phyloP scores from a whole-genome alignment of 2,329 filamentous ascomycete species.

The Fusarium tuaranense region DNA sequence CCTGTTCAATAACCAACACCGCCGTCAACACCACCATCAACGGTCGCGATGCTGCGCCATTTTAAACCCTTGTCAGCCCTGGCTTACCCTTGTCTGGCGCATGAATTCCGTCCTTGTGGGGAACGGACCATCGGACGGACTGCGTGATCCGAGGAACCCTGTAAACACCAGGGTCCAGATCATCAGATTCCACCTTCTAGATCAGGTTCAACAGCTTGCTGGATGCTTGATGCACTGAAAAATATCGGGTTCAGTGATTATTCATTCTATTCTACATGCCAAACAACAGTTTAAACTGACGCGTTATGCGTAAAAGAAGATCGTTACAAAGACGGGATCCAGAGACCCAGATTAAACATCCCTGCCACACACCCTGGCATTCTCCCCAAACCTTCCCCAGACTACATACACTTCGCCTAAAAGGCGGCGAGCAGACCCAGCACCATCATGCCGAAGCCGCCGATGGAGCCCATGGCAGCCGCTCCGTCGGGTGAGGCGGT shows the following conservation, averaged over 20 bases:
- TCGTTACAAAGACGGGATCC: not conserved
- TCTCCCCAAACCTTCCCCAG: conserved; percentile 1
- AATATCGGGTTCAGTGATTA: not conserved
- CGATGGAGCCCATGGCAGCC: conserved; percentile 13
- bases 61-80: not conserved
- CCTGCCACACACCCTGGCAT: not conserved
- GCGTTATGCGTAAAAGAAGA: not conserved
- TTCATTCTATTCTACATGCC: not conserved
- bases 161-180: not conserved
- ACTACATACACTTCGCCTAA: not conserved
- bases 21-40: not conserved
- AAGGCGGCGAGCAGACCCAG: conserved; percentile 16
- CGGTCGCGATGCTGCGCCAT: not conserved
- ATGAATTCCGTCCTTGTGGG: conserved; percentile 1
- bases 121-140: not conserved
- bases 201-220: not conserved
- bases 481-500: conserved; percentile 7
- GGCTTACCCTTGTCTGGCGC: not conserved
- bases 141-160: not conserved
- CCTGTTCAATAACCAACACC: not conserved
- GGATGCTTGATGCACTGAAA: not conserved
- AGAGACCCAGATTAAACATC: not conserved
- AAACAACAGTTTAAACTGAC: not conserved
- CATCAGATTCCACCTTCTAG: not conserved
- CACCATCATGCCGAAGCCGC: conserved; percentile 14